Base-by-base conservation (phyloP, 176 grass and related monocot genomes). In the Saccharum spontaneum region DNA sequence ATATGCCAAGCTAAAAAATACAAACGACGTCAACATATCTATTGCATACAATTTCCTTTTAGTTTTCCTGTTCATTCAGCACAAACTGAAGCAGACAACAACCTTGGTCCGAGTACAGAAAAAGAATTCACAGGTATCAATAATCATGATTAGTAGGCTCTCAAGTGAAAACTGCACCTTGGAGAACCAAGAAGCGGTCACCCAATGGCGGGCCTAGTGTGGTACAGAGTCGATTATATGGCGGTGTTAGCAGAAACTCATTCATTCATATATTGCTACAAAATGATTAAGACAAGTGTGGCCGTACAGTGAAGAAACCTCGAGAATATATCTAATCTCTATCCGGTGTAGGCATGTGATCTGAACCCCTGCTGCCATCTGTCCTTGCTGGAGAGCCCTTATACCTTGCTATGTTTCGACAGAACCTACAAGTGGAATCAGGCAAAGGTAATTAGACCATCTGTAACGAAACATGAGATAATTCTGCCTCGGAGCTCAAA, bases 381-480 rank as follows among this genome's bases (percentile, higher is more conserved):
- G 71, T 67, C 86, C 86, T 91, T 22, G 78, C 67, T 75, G 86
- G 82, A 75, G 65, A 92, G 75, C 71, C 86, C 79, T 15, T 79
- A 67, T 67, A 67, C 64, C 86, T 87, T 85, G 46, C 63, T 73
- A 91, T 90, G 84, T 86, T 92, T 83, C 78, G 87, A 90, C 86
- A 99, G 71, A 79, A 90, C 76, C 97, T 99, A 87, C 49, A 87
- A 82, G 50, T 44, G 69, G 45, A 85, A 83, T 79, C 15, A 86
- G 34, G 30, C 10, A 82, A 79, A 79, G 13, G 20, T 17, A 79
- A 17, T 83, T 36, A 94, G 57, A 61, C 75, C 9, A 75, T 62
- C 13, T 63, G 30, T 59, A 82, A 89, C 3, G 15, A 88, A 81
- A 65, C 5, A 80, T 33, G 22, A 69, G 52, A 84, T 18, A 68